Percentiles rank a stretch among this genome's conserved stretches.
Conservation (phyloP, 495 filamentous ascomycete genomes). For the Ascodesmis nigricans region DNA sequence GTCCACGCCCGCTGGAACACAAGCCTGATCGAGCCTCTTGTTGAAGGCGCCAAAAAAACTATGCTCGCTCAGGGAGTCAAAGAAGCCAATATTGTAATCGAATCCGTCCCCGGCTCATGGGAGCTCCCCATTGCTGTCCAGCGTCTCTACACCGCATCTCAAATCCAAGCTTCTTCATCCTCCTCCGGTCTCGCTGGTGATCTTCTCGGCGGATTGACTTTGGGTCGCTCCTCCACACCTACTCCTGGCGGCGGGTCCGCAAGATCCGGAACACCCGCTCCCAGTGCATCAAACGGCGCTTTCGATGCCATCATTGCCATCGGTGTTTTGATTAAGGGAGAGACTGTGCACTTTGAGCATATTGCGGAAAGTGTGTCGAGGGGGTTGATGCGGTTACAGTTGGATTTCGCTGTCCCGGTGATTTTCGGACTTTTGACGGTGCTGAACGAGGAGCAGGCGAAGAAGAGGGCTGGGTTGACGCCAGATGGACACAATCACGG, state of each 20-base stretch:
- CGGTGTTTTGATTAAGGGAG: conserved; percentile 89
- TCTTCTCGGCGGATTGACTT: conserved; percentile 44
- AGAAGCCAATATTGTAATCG: conserved; percentile 65
- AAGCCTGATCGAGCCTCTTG: conserved; percentile 50
- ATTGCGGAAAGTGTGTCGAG: conserved; percentile 79
- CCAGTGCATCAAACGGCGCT: conserved; percentile 31
- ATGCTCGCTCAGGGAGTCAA: conserved; percentile 52
- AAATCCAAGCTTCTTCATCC: conserved; percentile 52
- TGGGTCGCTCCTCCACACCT: conserved; percentile 18
- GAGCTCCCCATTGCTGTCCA: conserved; percentile 78
- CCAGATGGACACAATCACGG: conserved; percentile 54
- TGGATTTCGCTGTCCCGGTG: conserved; percentile 71
- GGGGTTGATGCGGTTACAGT: conserved; percentile 79
- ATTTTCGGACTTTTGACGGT: conserved; percentile 87
- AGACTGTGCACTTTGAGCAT: conserved; percentile 98
- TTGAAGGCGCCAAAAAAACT: conserved; percentile 44
- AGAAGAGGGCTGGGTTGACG: conserved; percentile 59
- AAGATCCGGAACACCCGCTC: too few species aligned
- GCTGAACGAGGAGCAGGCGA: conserved; percentile 66
- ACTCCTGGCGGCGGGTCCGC: conserved; percentile 17
- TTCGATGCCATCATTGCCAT: conserved; percentile 92
- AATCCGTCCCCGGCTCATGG: conserved; percentile 84
- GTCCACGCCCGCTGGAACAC: conserved; percentile 92
- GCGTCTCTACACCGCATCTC: conserved; percentile 63
- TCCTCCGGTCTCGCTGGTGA: conserved; percentile 69